Evolutionary conservation across 768 basidiomycete genomes (phyloP).

Genomic region (Russula vinacea): DNA sequence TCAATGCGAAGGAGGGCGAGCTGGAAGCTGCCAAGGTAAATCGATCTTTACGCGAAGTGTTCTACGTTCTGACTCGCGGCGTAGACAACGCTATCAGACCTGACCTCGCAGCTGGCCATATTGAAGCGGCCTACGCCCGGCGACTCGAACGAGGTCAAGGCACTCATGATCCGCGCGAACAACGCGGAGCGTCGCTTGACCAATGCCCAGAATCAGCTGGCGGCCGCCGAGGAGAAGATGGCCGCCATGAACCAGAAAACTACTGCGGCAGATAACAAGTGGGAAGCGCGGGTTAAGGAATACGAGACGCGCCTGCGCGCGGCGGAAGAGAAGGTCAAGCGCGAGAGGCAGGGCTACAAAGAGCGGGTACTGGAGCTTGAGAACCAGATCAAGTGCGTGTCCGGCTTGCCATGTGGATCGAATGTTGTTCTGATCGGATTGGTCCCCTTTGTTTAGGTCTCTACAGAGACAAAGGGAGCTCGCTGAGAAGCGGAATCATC

Average conservation of each 20-base stretch:
- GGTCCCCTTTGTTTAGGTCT: slow-evolving; percentile 45
- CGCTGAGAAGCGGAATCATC: slow-evolving; percentile 69
- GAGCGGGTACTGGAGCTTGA: slow-evolving; percentile 75
- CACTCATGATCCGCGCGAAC: slow-evolving; percentile 66
- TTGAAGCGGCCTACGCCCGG: slow-evolving; percentile 57
- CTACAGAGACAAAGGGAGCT: slow-evolving; percentile 74
- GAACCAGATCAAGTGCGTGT: slow-evolving; percentile 59
- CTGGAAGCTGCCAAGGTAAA: slow-evolving; percentile 78
- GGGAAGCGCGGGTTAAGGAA: slow-evolving; percentile 94
- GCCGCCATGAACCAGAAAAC: slow-evolving; percentile 70
- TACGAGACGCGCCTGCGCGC: slow-evolving; percentile 77
- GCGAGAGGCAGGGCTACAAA: slow-evolving; percentile 91
- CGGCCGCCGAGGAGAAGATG: slow-evolving; percentile 81
- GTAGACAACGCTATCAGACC: slow-evolving; percentile 70
- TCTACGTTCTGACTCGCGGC: background rate
- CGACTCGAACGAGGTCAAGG: slow-evolving; percentile 67
- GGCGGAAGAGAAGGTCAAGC: slow-evolving; percentile 88
- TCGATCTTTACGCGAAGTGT: slow-evolving; percentile 18
- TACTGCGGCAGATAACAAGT: slow-evolving; percentile 73
- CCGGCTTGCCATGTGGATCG: background rate
- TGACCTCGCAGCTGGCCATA: slow-evolving; percentile 63
- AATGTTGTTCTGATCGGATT: slow-evolving; percentile 7
- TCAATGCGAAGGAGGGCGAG: slow-evolving; percentile 83
- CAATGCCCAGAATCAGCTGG: slow-evolving; percentile 79
- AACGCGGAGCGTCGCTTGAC: slow-evolving; percentile 88